These are phyloP conservation scores for Neopestalotiopsis sp. DNA, from an alignment of 2,329 filamentous ascomycete species.

Conservation along the genomic window DNA sequence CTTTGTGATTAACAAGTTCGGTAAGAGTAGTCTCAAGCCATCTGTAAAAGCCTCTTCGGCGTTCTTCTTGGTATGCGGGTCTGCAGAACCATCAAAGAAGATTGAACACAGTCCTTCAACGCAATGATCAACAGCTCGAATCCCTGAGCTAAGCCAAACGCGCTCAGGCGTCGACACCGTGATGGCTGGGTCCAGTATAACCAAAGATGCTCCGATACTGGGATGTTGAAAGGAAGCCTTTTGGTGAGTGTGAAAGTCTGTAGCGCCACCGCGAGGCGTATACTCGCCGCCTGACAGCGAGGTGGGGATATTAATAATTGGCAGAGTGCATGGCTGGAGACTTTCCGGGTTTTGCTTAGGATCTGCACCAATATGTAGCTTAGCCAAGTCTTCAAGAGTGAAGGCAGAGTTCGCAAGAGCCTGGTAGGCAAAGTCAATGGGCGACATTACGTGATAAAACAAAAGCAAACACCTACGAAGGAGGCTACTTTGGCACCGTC, in stretches of 20 bases:
- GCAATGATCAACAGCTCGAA: neutral
- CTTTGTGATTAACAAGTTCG: neutral
- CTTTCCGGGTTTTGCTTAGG: neutral
- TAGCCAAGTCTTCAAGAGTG: neutral
- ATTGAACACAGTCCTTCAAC: neutral
- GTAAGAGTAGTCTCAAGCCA: neutral
- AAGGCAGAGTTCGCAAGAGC: slow-evolving; percentile 2
- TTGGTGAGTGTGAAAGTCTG: slow-evolving; percentile 3
- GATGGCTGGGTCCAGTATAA: neutral
- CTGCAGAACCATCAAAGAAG: neutral
- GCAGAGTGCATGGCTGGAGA: neutral
- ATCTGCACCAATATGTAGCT: neutral
- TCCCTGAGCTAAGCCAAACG: neutral
- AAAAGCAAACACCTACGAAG: neutral
- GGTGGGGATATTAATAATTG: neutral
- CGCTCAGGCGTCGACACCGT: neutral
- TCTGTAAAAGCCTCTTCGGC: neutral
- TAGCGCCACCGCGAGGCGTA: neutral
- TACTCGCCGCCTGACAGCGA: neutral
- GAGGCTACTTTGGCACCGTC: neutral
- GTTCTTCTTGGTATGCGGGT: neutral
- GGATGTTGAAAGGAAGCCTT: neutral
- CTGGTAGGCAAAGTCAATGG: neutral
- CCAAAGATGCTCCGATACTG: neutral
- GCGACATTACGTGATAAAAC: neutral